These are phyloP conservation scores for Phaeosphaeriaceae sp. DNA, from an alignment of 2,329 filamentous ascomycete genomes.

Conservation along the genomic window DNA sequence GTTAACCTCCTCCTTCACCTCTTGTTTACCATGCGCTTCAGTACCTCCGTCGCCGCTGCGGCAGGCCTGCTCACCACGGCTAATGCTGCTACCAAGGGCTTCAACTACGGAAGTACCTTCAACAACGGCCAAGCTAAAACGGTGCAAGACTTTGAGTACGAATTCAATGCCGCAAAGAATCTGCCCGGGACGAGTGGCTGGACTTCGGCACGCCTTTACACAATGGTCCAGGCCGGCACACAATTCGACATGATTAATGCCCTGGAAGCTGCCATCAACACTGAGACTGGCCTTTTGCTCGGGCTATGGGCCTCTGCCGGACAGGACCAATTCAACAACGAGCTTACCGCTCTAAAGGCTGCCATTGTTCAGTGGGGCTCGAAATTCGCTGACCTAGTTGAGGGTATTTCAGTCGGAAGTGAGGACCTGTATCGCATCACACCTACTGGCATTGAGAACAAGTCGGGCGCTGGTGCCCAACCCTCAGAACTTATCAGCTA, in stretches of 20 bases:
- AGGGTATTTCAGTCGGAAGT: conserved; percentile 84
- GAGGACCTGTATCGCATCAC: conserved; percentile 75
- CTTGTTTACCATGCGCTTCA: conserved; percentile 43
- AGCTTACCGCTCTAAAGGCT: conserved; percentile 74
- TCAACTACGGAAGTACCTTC: conserved; percentile 76
- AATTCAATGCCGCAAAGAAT: conserved; percentile 71
- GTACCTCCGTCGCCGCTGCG: conserved; percentile 45
- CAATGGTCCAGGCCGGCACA: conserved; percentile 75
- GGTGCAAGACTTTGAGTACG: conserved; percentile 72
- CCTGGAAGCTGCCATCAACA: conserved; percentile 83
- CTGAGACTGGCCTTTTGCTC: conserved; percentile 79
- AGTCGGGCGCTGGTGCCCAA: conserved; percentile 68
- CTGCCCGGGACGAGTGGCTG: conserved; percentile 68
- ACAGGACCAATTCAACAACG: conserved; percentile 70
- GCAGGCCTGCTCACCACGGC: conserved; percentile 51
- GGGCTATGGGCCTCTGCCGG: conserved; percentile 84
- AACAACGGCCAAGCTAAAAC: conserved; percentile 67
- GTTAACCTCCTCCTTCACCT: not conserved
- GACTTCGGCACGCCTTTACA: conserved; percentile 76
- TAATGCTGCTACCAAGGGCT: conserved; percentile 60
- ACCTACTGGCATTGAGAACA: conserved; percentile 70
- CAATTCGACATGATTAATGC: conserved; percentile 70
- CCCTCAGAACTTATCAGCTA: conserved; percentile 72
- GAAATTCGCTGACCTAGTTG: conserved; percentile 71
- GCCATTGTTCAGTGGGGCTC: conserved; percentile 75